Percentiles rank a stretch among this genome's conserved stretches.
These are phyloP conservation scores for Fistulinella staudtii DNA, from an alignment of 1,284 basidiomycete genomes.

Conservation along the genomic window DNA sequence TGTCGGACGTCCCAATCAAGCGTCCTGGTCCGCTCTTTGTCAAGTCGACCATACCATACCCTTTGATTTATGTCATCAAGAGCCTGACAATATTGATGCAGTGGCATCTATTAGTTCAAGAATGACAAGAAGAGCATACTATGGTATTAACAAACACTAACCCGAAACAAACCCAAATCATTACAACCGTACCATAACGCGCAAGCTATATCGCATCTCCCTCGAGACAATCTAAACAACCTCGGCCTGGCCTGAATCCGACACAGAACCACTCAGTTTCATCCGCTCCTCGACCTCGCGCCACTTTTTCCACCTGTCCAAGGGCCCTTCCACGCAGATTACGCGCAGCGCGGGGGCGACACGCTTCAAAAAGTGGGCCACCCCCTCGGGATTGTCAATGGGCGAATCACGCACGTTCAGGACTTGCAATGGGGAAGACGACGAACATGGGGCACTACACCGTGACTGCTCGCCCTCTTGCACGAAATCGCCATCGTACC, in stretches of 20 bases:
- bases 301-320: conserved; percentile 30
- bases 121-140: too few relatives aligned
- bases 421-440: conserved; percentile 14
- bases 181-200: too few relatives aligned
- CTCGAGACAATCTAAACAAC: background rate
- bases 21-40: too few relatives aligned
- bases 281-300: conserved; percentile 28
- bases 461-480: background rate
- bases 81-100: too few relatives aligned
- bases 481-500: too few relatives aligned
- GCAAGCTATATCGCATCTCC: background rate
- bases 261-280: too few relatives aligned
- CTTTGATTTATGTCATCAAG: too few relatives aligned
- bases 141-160: too few relatives aligned
- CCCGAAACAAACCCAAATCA: too few relatives aligned
- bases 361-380: conserved; percentile 26
- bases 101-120: too few relatives aligned
- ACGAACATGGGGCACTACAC: background rate
- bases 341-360: conserved; percentile 24
- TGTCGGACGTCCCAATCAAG: too few relatives aligned
- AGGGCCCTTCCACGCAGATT: conserved; percentile 25
- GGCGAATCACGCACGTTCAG: conserved; percentile 31
- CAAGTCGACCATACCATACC: too few relatives aligned
- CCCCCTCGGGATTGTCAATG: conserved; percentile 23
- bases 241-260: conserved; percentile 3